phyloP scores from a whole-genome alignment of 2,329 filamentous ascomycete species.

The Calonectria henricotiae region DNA sequence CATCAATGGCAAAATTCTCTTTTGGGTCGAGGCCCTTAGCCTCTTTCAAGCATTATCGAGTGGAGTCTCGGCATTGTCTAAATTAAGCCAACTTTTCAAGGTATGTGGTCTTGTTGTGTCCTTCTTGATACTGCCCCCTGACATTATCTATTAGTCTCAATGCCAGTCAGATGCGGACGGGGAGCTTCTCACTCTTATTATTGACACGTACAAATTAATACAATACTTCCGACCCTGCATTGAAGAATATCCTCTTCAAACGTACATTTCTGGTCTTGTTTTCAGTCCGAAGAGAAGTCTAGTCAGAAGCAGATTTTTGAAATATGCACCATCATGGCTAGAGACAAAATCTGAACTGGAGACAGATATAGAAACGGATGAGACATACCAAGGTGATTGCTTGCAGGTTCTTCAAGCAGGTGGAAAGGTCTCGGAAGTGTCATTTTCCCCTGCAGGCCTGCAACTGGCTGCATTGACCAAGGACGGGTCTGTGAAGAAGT shows the following conservation, averaged over 20 bases:
- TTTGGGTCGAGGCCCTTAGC: neutral
- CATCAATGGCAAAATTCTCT: neutral
- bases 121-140: neutral
- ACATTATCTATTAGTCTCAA: neutral
- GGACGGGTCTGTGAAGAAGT: neutral
- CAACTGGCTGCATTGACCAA: neutral
- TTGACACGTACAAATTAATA: neutral
- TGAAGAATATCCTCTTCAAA: conserved; percentile 5
- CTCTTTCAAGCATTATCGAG: neutral
- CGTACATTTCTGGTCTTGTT: neutral
- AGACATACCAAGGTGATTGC: neutral
- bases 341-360: neutral
- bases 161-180: too few species aligned
- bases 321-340: neutral
- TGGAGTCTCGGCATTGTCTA: neutral
- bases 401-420: neutral
- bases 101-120: neutral
- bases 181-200: neutral
- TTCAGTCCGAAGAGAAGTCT: neutral
- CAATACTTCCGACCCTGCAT: conserved; percentile 4
- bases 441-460: neutral
- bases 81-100: neutral
- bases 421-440: fast-evolving
- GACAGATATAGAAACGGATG: too few species aligned
- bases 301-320: neutral